Conservation (phyloP, 129 eudicot genomes). For the Lonicera japonica region DNA sequence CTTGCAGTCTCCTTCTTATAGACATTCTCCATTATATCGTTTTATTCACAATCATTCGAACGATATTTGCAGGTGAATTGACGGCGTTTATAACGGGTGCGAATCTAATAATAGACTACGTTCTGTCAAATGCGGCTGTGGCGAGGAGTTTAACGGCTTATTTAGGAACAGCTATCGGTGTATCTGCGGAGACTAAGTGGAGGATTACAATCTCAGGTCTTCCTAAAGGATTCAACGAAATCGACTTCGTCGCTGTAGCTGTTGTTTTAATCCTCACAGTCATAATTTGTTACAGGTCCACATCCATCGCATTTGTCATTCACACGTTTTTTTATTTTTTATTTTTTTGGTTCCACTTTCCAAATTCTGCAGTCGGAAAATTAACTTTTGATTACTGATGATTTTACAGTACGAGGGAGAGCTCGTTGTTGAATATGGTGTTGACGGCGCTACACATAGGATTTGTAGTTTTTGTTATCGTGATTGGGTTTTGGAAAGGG, state of each 20-base stretch:
- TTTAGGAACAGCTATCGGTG: slow-evolving; percentile 70
- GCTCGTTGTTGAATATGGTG: slow-evolving; percentile 75
- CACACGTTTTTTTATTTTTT: neutral
- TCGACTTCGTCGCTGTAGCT: slow-evolving; percentile 72
- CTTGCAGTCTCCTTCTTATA: neutral
- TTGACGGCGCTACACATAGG: slow-evolving; percentile 61
- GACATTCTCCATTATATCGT: too few species aligned
- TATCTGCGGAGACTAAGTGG: slow-evolving; percentile 52
- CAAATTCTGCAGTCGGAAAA: neutral
- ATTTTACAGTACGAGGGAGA: slow-evolving; percentile 74
- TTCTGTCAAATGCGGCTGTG: slow-evolving; percentile 87
- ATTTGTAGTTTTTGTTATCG: slow-evolving; percentile 69
- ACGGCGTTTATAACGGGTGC: slow-evolving; percentile 82
- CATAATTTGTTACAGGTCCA: slow-evolving; percentile 84
- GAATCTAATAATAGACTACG: slow-evolving; percentile 79
- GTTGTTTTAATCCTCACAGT: slow-evolving; percentile 72
- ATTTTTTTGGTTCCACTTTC: neutral
- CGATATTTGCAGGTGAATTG: slow-evolving; percentile 53
- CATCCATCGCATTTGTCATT: neutral
- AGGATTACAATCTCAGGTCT: slow-evolving; percentile 46
- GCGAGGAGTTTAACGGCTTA: slow-evolving; percentile 89
- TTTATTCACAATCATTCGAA: neutral
- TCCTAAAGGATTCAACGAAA: slow-evolving; percentile 76
- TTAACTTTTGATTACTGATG: neutral
- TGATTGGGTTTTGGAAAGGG: slow-evolving; percentile 78